Conservation (phyloP, 768 basidiomycete species). For the Rhodosporidiobolus sp. region DNA sequence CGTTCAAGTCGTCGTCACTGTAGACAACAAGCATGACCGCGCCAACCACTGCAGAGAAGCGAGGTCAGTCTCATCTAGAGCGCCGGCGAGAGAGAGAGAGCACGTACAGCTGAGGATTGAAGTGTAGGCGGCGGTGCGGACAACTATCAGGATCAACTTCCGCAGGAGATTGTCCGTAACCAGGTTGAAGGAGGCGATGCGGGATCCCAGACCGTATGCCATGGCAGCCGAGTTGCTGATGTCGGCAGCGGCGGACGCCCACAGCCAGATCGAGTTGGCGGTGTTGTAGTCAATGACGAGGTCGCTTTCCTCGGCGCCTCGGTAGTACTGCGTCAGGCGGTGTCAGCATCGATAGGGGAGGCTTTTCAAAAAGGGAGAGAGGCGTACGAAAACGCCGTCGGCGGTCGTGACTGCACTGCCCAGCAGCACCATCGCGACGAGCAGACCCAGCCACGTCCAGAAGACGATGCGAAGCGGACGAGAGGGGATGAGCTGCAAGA, state of each 20-base stretch:
- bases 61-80: not conserved
- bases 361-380: not conserved
- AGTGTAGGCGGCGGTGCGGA: conserved; percentile 22
- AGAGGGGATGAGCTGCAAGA: conserved; percentile 7
- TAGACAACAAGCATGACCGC: not conserved
- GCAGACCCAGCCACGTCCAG: not conserved
- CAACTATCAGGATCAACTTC: not conserved
- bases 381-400: conserved; percentile 1
- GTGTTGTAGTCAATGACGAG: conserved; percentile 1
- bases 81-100: not conserved
- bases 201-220: not conserved
- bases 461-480: not conserved
- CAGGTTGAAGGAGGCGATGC: conserved; percentile 10
- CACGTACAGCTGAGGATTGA: not conserved
- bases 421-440: conserved; percentile 4
- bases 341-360: not conserved
- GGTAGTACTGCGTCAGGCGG: conserved; percentile 11
- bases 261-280: conserved; percentile 1
- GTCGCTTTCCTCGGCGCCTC: not conserved
- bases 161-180: conserved; percentile 12
- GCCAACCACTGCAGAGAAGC: not conserved
- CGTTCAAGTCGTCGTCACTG: not conserved
- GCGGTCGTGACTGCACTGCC: not conserved
- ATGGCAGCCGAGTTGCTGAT: conserved; percentile 1
- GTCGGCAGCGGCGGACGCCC: conserved; percentile 10